Conservation (phyloP, 768 basidiomycete species). For the Tephrocybe rancida region DNA sequence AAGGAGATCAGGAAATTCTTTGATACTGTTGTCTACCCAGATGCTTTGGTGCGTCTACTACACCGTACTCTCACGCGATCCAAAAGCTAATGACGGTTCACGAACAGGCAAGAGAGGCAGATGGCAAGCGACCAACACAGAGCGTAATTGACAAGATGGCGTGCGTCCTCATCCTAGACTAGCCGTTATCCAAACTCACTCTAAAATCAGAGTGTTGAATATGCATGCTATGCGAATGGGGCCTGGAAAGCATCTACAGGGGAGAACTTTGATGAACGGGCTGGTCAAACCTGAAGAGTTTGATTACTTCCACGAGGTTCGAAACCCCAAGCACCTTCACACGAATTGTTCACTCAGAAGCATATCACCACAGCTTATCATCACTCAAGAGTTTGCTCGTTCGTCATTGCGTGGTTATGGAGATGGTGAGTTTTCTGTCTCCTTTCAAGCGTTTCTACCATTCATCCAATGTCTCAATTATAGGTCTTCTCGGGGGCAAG, state of each 20-base stretch:
- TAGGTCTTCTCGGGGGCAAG: conserved; percentile 70
- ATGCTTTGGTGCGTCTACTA: conserved; percentile 29
- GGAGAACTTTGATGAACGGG: conserved; percentile 79
- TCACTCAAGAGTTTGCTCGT: conserved; percentile 82
- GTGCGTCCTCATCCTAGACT: conserved; percentile 60
- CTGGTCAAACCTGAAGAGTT: conserved; percentile 84
- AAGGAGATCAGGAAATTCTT: conserved; percentile 62
- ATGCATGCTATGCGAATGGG: conserved; percentile 93
- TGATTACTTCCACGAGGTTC: conserved; percentile 87
- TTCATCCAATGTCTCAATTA: conserved; percentile 21
- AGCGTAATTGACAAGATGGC: conserved; percentile 85
- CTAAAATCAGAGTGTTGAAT: conserved; percentile 50
- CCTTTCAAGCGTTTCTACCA: background rate
- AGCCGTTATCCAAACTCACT: conserved; percentile 50
- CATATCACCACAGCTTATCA: conserved; percentile 55
- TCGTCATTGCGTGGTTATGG: conserved; percentile 78
- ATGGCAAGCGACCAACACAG: conserved; percentile 83
- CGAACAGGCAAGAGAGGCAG: conserved; percentile 71
- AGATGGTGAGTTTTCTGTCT: conserved; percentile 52
- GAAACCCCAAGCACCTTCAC: background rate
- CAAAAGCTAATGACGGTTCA: background rate
- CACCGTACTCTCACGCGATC: background rate
- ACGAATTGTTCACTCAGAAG: conserved; percentile 6
- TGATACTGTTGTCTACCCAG: conserved; percentile 63
- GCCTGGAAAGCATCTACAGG: conserved; percentile 90